Evolutionary conservation across 2,329 filamentous ascomycete genomes (phyloP).

Genomic region (Fusarium sarcochroum): DNA sequence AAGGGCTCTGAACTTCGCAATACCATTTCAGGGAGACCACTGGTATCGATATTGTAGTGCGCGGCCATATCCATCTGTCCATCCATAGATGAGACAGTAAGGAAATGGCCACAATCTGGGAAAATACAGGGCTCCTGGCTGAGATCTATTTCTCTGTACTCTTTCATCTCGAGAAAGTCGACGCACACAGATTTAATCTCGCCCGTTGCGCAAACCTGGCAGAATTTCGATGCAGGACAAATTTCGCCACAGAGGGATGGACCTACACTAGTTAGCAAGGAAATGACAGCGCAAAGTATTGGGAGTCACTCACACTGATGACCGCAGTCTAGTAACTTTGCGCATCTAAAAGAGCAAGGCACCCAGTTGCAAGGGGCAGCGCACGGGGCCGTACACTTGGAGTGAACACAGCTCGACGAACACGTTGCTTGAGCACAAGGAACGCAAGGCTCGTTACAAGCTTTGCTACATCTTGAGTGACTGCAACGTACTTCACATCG

Average conservation of each 20-base stretch:
- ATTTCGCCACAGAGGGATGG: constrained; percentile 8
- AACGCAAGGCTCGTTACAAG: constrained; percentile 5
- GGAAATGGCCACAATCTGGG: constrained; percentile 7
- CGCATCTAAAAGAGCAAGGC: constrained; percentile 6
- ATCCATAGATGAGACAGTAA: constrained; percentile 4
- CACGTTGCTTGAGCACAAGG: constrained; percentile 3
- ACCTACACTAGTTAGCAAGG: not conserved
- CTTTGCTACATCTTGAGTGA: constrained; percentile 1
- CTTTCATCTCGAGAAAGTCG: constrained; percentile 7
- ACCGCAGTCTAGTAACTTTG: not conserved
- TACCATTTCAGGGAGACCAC: not conserved
- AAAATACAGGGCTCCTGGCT: not conserved
- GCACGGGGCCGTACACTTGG: not conserved
- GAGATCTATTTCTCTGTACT: constrained; percentile 3
- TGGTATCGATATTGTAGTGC: not conserved
- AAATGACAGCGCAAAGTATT: rapidly evolving
- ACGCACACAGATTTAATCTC: constrained; percentile 2
- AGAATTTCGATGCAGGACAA: not conserved
- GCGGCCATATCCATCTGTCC: constrained; percentile 2
- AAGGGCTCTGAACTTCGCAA: not conserved
- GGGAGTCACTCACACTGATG: constrained; percentile 7
- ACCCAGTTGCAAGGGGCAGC: constrained; percentile 3
- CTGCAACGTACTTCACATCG: constrained; percentile 5
- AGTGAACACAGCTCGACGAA: not conserved
- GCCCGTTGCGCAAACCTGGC: not conserved